Evolutionary conservation across 148 eudicot species (phyloP).

Genomic region (Silene conica): DNA sequence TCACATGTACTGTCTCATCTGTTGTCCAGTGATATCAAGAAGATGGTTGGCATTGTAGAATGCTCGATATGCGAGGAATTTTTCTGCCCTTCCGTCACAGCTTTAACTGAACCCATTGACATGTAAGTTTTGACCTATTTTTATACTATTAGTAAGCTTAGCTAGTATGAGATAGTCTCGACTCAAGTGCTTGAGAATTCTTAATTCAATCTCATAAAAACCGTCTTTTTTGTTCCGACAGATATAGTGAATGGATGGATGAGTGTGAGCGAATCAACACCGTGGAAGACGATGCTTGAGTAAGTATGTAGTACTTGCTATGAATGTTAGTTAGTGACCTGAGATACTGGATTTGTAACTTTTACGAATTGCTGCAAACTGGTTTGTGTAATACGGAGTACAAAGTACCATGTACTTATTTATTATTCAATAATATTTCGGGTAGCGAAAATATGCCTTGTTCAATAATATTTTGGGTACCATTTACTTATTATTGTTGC

Average conservation of each 20-base stretch:
- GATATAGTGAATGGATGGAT: slow-evolving; percentile 97
- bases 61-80: slow-evolving; percentile 76
- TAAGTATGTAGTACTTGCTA: slow-evolving; percentile 11
- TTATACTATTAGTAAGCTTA: too few relatives aligned
- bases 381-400: slow-evolving; percentile 22
- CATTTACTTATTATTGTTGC: too few relatives aligned
- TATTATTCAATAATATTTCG: too few relatives aligned
- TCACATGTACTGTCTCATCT: slow-evolving; percentile 3
- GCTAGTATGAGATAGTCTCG: neutral
- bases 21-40: slow-evolving; percentile 64
- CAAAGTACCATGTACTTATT: too few relatives aligned
- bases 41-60: slow-evolving; percentile 59
- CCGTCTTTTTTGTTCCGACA: slow-evolving; percentile 23
- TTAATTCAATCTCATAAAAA: too few relatives aligned
- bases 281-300: slow-evolving; percentile 56
- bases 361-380: slow-evolving; percentile 8
- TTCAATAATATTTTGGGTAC: too few relatives aligned
- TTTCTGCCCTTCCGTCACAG: slow-evolving; percentile 54
- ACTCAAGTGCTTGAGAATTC: too few relatives aligned
- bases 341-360: slow-evolving; percentile 14
- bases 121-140: slow-evolving; percentile 41
- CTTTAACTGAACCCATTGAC: slow-evolving; percentile 87
- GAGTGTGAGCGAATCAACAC: slow-evolving; percentile 94
- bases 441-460: too few relatives aligned
- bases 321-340: slow-evolving; percentile 1